Conservation (phyloP, 2,329 filamentous ascomycete genomes). For the Bipolaris cookei region DNA sequence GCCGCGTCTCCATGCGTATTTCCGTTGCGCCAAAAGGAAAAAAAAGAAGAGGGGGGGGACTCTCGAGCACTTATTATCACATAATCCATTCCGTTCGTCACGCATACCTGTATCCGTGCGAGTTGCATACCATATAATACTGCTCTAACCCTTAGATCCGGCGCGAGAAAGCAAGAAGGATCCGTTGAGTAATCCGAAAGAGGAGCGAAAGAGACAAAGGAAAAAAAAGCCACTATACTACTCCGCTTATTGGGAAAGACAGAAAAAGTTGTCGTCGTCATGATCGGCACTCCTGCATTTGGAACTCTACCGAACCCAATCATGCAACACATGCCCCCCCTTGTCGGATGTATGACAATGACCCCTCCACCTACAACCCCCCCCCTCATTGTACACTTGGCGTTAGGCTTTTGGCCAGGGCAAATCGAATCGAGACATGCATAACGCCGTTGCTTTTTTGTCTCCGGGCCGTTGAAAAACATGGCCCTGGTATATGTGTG, state of each 20-base stretch:
- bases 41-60: too few species aligned
- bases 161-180: too few species aligned
- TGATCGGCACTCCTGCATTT: slow-evolving; percentile 25
- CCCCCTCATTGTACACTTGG: background rate
- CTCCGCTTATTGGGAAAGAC: background rate
- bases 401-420: background rate
- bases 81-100: too few species aligned
- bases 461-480: background rate
- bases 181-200: too few species aligned
- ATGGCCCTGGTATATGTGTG: background rate
- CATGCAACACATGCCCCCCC: background rate
- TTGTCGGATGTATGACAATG: background rate
- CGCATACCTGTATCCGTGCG: too few species aligned
- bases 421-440: background rate
- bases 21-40: too few species aligned
- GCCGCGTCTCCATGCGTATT: too few species aligned
- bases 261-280: slow-evolving; percentile 18
- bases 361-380: background rate
- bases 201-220: too few species aligned
- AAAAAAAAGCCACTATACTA: background rate
- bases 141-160: too few species aligned
- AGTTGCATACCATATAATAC: too few species aligned
- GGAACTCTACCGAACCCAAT: background rate
- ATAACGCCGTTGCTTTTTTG: background rate
- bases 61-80: too few species aligned